Percentiles rank a stretch among this genome's conserved stretches.
Evolutionary conservation across 495 filamentous ascomycete species (phyloP).

Genomic region (Rhypophila decipiens): DNA sequence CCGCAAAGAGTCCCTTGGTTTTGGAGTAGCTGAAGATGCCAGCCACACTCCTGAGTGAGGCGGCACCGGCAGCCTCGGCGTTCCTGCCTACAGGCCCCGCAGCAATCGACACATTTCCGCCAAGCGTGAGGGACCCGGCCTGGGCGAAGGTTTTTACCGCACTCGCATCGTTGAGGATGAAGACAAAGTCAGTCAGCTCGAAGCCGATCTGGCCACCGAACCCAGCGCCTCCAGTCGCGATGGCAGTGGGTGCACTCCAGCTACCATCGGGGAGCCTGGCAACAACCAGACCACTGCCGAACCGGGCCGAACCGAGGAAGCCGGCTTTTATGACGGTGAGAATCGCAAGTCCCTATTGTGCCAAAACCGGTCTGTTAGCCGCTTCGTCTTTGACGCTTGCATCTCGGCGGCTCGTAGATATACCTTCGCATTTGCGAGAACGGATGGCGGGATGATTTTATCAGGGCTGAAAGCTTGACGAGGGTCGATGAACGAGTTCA

Average conservation of each 20-base stretch:
- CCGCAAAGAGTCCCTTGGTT: slow-evolving; percentile 94
- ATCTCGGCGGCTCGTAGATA: slow-evolving; percentile 4
- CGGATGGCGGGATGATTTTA: slow-evolving; percentile 90
- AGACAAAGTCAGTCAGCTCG: slow-evolving; percentile 97
- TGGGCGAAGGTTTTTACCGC: slow-evolving; percentile 96
- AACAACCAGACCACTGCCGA: slow-evolving; percentile 90
- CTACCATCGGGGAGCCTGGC: slow-evolving; percentile 84
- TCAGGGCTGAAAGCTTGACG: slow-evolving; percentile 92
- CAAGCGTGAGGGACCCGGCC: slow-evolving; percentile 80
- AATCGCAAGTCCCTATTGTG: slow-evolving; percentile 78
- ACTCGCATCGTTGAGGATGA: slow-evolving; percentile 89
- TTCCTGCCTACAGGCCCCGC: slow-evolving; percentile 91
- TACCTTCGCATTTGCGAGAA: slow-evolving; percentile 90
- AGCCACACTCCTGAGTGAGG: slow-evolving; percentile 80
- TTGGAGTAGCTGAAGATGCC: slow-evolving; percentile 95
- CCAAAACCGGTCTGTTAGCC: not conserved
- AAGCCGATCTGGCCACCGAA: slow-evolving; percentile 97
- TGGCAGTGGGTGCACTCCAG: slow-evolving; percentile 93
- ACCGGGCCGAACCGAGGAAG: slow-evolving; percentile 86
- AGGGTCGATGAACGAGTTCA: slow-evolving; percentile 91
- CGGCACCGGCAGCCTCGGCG: slow-evolving; percentile 92
- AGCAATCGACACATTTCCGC: slow-evolving; percentile 93
- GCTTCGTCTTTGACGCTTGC: not conserved
- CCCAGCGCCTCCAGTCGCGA: slow-evolving; percentile 82
- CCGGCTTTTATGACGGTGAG: slow-evolving; percentile 94